phyloP scores from a whole-genome alignment of 768 basidiomycete species.

The Naganishia friedmannii region DNA sequence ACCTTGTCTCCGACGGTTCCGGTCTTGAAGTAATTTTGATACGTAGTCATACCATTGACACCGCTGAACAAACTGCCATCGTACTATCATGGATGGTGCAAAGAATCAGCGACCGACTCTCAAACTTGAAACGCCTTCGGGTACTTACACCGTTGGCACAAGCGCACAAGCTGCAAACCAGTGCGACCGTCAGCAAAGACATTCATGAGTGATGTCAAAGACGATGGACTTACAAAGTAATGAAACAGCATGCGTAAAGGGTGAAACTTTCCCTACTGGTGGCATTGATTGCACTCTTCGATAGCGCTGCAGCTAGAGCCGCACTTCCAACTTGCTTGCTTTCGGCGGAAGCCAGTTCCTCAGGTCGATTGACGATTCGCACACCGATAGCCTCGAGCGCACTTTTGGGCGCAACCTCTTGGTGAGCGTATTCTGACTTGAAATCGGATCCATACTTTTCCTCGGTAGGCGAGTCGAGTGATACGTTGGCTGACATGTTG shows the following conservation, averaged over 20 bases:
- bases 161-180: conserved; percentile 3
- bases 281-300: conserved; percentile 3
- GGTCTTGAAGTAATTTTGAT: conserved; percentile 36
- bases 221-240: background rate
- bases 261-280: conserved; percentile 8
- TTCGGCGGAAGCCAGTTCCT: conserved; percentile 4
- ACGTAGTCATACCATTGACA: conserved; percentile 37
- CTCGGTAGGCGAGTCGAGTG: background rate
- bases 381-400: conserved; percentile 3
- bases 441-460: conserved; percentile 16
- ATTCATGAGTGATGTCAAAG: background rate
- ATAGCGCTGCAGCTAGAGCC: conserved; percentile 14
- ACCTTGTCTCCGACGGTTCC: conserved; percentile 33
- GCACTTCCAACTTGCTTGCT: conserved; percentile 5
- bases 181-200: background rate
- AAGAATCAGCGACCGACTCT: background rate
- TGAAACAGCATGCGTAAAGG: conserved; percentile 23
- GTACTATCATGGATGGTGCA: conserved; percentile 22
- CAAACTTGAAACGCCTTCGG: background rate
- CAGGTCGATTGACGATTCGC: background rate
- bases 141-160: conserved; percentile 26
- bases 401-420: background rate
- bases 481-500: conserved; percentile 8
- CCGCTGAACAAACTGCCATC: conserved; percentile 42
- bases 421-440: conserved; percentile 19